phyloP scores from a whole-genome alignment of 805 yeast species.

The Danielia oregonensis region DNA sequence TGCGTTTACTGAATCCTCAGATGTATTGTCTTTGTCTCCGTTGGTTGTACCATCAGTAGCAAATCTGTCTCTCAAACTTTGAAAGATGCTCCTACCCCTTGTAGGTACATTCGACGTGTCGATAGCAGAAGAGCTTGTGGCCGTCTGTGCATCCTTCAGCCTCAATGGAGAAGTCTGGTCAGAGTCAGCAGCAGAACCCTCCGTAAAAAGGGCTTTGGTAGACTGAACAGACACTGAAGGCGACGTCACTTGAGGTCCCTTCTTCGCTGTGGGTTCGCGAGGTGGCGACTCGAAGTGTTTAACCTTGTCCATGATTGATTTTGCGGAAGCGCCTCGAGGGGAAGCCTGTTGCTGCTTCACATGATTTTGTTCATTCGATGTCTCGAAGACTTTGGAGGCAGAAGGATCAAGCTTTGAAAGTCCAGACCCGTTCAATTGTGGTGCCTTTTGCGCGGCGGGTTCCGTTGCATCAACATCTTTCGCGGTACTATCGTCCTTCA shows the following conservation, averaged over 20 bases:
- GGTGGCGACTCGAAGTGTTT: constrained; percentile 33
- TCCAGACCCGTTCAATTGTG: too few relatives aligned
- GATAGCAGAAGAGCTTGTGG: too few relatives aligned
- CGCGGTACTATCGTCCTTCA: not conserved
- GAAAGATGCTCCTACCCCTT: constrained; percentile 30
- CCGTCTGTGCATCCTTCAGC: too few relatives aligned
- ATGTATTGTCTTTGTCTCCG: not conserved
- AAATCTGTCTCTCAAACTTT: constrained; percentile 30
- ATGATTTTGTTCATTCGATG: too few relatives aligned
- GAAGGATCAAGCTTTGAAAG: too few relatives aligned
- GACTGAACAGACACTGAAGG: not conserved
- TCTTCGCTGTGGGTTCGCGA: constrained; percentile 2
- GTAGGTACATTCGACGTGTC: constrained; percentile 7
- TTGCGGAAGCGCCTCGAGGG: constrained; percentile 15
- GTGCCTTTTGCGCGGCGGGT: not conserved
- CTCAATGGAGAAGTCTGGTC: too few relatives aligned
- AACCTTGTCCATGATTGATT: constrained; percentile 32
- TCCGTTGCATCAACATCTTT: not conserved
- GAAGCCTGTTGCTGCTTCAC: constrained; percentile 17
- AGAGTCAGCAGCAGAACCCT: too few relatives aligned
- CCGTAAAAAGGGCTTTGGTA: not conserved
- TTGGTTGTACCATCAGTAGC: constrained; percentile 9
- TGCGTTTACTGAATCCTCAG: not conserved
- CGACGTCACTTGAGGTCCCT: not conserved
- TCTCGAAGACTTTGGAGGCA: too few relatives aligned